A percentile compares a stretch with the other conserved stretches of the same genome.
Evolutionary conservation across 768 basidiomycete genomes (phyloP).

Genomic region (Tylopilus subfusipes): DNA sequence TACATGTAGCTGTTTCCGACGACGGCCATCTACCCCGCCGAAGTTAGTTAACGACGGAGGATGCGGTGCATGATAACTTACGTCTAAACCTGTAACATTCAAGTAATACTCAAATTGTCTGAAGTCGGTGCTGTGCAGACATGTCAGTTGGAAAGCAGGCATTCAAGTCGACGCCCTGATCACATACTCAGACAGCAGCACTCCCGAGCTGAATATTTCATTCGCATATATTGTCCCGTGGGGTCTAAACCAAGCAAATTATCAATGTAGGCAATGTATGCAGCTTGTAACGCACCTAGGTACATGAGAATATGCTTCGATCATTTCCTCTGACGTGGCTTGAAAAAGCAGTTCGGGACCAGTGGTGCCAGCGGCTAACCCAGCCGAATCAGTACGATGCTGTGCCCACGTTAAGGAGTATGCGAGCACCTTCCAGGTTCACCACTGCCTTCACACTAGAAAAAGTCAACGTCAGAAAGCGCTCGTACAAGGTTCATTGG

Average conservation of each 20-base stretch:
- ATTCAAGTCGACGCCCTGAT: not conserved
- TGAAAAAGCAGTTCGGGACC: slow-evolving; percentile 93
- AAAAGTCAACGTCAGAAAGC: not conserved
- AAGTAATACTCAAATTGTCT: slow-evolving; percentile 89
- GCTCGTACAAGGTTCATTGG: not conserved
- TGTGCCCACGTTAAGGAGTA: not conserved
- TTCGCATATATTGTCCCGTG: slow-evolving; percentile 87
- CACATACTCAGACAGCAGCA: slow-evolving; percentile 82
- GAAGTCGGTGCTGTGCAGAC: slow-evolving; percentile 76
- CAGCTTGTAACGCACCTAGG: slow-evolving; percentile 51
- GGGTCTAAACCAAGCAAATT: slow-evolving; percentile 46
- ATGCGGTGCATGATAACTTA: slow-evolving; percentile 33
- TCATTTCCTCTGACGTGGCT: slow-evolving; percentile 94
- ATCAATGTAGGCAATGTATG: not conserved
- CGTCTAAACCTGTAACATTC: slow-evolving; percentile 88
- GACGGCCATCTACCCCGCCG: slow-evolving; percentile 68
- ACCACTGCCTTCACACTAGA: slow-evolving; percentile 76
- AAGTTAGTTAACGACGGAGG: not conserved
- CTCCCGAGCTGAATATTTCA: slow-evolving; percentile 89
- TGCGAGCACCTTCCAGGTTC: slow-evolving; percentile 75
- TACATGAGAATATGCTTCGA: slow-evolving; percentile 81
- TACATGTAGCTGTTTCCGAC: slow-evolving; percentile 92
- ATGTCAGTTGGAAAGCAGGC: slow-evolving; percentile 12
- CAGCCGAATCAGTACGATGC: slow-evolving; percentile 3
- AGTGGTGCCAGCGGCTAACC: slow-evolving; percentile 74